Percentiles rank a stretch among this genome's conserved stretches.
Conservation (phyloP, 2,329 filamentous ascomycete species). For the Sclerotiophoma versabilis region DNA sequence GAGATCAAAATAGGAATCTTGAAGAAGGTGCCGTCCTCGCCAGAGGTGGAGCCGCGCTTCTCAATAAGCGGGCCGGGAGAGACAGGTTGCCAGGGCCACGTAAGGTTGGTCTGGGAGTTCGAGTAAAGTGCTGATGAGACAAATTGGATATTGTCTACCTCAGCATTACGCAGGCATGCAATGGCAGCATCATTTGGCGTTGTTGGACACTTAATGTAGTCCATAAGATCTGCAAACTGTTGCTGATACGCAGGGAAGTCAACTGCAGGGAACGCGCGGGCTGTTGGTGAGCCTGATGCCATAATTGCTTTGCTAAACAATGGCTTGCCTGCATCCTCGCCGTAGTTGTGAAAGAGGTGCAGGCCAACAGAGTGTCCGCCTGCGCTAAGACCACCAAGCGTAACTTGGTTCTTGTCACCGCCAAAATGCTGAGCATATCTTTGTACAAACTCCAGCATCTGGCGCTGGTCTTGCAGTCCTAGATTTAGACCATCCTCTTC, state of each 20-base stretch:
- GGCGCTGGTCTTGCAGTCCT: constrained; percentile 39
- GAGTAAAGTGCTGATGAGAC: constrained; percentile 51
- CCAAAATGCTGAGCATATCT: constrained; percentile 50
- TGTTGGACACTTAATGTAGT: constrained; percentile 35
- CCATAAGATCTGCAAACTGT: constrained; percentile 43
- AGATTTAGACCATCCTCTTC: constrained; percentile 45
- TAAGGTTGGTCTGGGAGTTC: constrained; percentile 50
- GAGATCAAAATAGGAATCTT: constrained; percentile 43
- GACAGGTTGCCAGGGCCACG: constrained; percentile 60
- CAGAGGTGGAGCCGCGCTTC: constrained; percentile 54
- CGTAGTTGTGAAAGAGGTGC: constrained; percentile 49
- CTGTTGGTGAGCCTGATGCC: constrained; percentile 45
- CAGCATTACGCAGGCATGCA: constrained; percentile 49
- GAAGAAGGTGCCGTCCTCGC: constrained; percentile 45
- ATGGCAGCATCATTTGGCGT: constrained; percentile 42
- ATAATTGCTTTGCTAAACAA: constrained; percentile 45
- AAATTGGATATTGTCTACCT: constrained; percentile 49
- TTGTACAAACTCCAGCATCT: constrained; percentile 49
- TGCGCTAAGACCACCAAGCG: constrained; percentile 52
- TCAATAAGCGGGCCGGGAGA: constrained; percentile 57
- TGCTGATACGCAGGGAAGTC: constrained; percentile 41
- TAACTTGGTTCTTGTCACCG: constrained; percentile 51
- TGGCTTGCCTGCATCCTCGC: constrained; percentile 36
- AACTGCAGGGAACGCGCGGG: constrained; percentile 44
- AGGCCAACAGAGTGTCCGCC: constrained; percentile 49